Percentiles rank a stretch among this genome's conserved stretches.
These are phyloP conservation scores for Lactarius akahatsu DNA, from an alignment of 768 basidiomycete genomes.

Conservation along the genomic window DNA sequence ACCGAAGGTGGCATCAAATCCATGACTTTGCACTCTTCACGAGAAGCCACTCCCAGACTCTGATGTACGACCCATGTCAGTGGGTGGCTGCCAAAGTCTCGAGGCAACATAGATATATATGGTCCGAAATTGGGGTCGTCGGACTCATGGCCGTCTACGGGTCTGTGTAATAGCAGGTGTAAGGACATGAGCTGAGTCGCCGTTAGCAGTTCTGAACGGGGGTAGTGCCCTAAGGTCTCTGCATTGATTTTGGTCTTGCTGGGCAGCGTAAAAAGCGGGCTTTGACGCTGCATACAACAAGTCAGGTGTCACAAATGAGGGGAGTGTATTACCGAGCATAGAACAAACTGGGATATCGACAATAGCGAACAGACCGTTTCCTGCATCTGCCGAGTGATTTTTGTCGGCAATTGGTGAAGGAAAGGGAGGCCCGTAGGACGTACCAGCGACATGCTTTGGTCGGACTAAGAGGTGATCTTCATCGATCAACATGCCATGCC, in stretches of 20 bases:
- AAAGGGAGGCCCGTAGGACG: constrained; percentile 28
- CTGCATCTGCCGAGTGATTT: constrained; percentile 47
- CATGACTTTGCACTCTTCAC: constrained; percentile 37
- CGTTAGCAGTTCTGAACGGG: constrained; percentile 50
- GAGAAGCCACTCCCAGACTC: constrained; percentile 27
- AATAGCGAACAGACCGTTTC: constrained; percentile 66
- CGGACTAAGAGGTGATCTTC: constrained; percentile 48
- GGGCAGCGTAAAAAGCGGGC: constrained; percentile 66
- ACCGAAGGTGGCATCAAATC: constrained; percentile 51
- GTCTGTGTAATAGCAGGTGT: constrained; percentile 72
- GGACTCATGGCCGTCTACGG: constrained; percentile 42
- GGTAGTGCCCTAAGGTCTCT: constrained; percentile 60
- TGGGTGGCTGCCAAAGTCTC: constrained; percentile 74
- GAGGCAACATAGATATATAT: constrained; percentile 78
- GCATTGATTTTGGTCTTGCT: constrained; percentile 68
- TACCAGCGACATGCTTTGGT: constrained; percentile 53
- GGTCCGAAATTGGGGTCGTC: constrained; percentile 62
- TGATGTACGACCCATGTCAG: constrained; percentile 64
- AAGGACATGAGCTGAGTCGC: constrained; percentile 78
- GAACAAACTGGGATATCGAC: constrained; percentile 43
- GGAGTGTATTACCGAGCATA: background rate
- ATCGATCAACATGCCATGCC: constrained; percentile 32
- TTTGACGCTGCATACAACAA: constrained; percentile 16
- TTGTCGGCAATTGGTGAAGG: background rate
- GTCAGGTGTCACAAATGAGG: background rate